These are phyloP conservation scores for Paragyromitra xinjiangensis DNA, from an alignment of 495 filamentous ascomycete genomes.

Conservation along the genomic window DNA sequence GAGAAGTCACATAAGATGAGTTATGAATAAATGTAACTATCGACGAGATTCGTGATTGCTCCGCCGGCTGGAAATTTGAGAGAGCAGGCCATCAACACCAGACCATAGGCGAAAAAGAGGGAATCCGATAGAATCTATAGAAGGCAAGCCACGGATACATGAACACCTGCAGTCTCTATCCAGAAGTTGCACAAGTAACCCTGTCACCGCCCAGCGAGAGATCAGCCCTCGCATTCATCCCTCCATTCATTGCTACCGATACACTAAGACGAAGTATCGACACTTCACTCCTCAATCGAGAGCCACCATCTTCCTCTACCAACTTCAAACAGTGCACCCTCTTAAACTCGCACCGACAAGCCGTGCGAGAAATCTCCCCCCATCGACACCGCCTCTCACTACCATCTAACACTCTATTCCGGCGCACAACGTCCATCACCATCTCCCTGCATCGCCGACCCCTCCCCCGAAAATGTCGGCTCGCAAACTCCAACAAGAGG, in stretches of 20 bases:
- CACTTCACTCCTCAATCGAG: constrained; percentile 47
- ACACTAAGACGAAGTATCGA: constrained; percentile 48
- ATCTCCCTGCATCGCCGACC: constrained; percentile 45
- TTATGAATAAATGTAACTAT: constrained; percentile 42
- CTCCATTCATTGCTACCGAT: constrained; percentile 40
- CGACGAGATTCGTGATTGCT: neutral
- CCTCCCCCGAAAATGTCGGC: constrained; percentile 74
- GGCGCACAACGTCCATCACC: constrained; percentile 46
- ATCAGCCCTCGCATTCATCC: constrained; percentile 51
- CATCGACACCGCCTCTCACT: constrained; percentile 11
- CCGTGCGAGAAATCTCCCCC: constrained; percentile 20
- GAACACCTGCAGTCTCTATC: constrained; percentile 22
- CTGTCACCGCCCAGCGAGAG: constrained; percentile 44
- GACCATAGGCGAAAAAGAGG: constrained; percentile 2
- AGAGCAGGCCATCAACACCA: constrained; percentile 23
- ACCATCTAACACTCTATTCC: constrained; percentile 29
- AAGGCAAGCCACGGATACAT: constrained; percentile 26
- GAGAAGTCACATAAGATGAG: constrained; percentile 29
- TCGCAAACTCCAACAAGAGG: constrained; percentile 94
- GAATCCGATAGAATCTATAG: constrained; percentile 19
- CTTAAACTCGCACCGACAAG: constrained; percentile 24
- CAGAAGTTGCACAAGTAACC: constrained; percentile 44
- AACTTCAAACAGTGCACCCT: constrained; percentile 30
- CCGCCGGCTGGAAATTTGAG: constrained; percentile 15
- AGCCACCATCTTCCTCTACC: constrained; percentile 23